A percentile compares a stretch with the other conserved stretches of the same genome.
phyloP scores from a whole-genome alignment of 768 basidiomycete species.

The Daedalea quercina region DNA sequence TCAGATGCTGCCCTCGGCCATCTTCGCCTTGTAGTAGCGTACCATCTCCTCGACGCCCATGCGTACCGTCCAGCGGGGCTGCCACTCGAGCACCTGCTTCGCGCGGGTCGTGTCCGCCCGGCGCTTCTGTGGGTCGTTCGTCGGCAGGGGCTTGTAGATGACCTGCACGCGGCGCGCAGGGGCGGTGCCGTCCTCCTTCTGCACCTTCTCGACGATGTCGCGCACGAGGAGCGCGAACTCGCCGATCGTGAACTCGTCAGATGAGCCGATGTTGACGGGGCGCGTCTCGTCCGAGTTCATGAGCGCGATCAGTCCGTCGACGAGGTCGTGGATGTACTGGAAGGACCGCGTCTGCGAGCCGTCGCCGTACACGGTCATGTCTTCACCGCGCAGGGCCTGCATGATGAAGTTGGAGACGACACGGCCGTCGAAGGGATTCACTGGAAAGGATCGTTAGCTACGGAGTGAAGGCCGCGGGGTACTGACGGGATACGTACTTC shows the following conservation, averaged over 20 bases:
- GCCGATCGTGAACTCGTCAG: conserved; percentile 93
- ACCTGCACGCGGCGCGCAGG: conserved; percentile 51
- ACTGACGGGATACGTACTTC: conserved; percentile 43
- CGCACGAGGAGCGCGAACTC: conserved; percentile 92
- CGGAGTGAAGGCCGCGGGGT: conserved; percentile 13
- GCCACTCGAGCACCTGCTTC: conserved; percentile 78
- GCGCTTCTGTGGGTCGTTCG: conserved; percentile 92
- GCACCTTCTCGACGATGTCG: conserved; percentile 89
- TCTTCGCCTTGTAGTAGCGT: conserved; percentile 85
- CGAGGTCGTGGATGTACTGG: conserved; percentile 97
- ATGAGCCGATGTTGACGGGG: conserved; percentile 94
- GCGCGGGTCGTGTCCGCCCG: conserved; percentile 91
- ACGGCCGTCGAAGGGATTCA: conserved; percentile 96
- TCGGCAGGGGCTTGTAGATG: conserved; percentile 75
- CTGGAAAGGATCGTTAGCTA: conserved; percentile 28
- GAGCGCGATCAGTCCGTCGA: conserved; percentile 86
- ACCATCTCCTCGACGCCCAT: conserved; percentile 97
- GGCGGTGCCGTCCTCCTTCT: conserved; percentile 68
- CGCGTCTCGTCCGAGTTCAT: conserved; percentile 95
- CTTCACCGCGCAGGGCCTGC: conserved; percentile 91
- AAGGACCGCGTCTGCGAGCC: conserved; percentile 91
- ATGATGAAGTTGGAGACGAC: conserved; percentile 99
- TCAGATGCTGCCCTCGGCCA: conserved; percentile 76
- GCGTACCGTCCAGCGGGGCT: conserved; percentile 87
- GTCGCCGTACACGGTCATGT: conserved; percentile 96